These are phyloP conservation scores for Linaria vulgaris DNA, from an alignment of 257 asterid species.

Conservation along the genomic window DNA sequence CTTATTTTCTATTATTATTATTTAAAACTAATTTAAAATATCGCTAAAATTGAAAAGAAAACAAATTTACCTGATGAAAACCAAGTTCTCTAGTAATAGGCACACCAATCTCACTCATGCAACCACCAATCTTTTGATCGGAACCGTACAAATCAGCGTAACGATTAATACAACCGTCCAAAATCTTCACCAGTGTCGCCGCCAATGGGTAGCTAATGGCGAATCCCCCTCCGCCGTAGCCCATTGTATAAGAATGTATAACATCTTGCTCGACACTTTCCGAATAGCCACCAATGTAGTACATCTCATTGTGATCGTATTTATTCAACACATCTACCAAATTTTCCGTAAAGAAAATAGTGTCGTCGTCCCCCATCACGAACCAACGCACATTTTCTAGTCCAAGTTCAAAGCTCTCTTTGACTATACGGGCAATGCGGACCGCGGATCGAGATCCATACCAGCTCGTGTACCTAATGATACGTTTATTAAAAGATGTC, in stretches of 20 bases:
- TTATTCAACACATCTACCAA: constrained; percentile 47
- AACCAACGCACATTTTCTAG: constrained; percentile 69
- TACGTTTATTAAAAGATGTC: no score
- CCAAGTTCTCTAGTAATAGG: constrained; percentile 75
- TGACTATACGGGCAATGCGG: constrained; percentile 68
- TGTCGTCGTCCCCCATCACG: constrained; percentile 97
- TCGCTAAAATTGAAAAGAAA: no score
- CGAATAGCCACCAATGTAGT: constrained; percentile 70
- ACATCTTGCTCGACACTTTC: constrained; percentile 87
- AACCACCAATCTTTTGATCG: constrained; percentile 66
- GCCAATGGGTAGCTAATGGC: constrained; percentile 83
- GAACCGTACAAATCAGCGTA: constrained; percentile 72
- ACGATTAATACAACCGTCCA: constrained; percentile 80
- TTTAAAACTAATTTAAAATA: no score
- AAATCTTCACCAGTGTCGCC: constrained; percentile 51
- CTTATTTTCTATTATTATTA: no score
- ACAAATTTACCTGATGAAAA: constrained; percentile 75
- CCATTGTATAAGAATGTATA: constrained; percentile 69
- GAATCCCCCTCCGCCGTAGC: constrained; percentile 90
- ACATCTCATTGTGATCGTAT: constrained; percentile 67
- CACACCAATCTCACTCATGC: constrained; percentile 72
- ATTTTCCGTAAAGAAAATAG: constrained; percentile 72
- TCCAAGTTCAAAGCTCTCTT: constrained; percentile 61
- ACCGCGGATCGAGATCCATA: constrained; percentile 67
- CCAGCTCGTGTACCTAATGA: constrained; percentile 48